Conservation (phyloP, 305 asterid genomes). For the Fraxinus latifolia region DNA sequence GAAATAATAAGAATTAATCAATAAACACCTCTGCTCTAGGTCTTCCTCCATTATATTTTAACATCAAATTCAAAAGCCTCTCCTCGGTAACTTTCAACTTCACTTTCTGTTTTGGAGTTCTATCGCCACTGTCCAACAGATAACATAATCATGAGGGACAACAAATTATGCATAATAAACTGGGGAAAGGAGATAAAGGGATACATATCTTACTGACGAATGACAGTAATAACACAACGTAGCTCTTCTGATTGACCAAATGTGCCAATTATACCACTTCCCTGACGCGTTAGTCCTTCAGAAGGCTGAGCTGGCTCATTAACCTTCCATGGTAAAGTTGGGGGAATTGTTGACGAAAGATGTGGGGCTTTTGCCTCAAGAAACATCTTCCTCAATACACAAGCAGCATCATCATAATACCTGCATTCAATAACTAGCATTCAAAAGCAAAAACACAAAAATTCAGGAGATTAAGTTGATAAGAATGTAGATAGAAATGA, state of each 20-base stretch:
- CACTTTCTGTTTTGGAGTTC: constrained; percentile 99
- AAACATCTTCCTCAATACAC: constrained; percentile 92
- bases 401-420: constrained; percentile 93
- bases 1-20: constrained; percentile 16
- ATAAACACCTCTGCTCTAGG: constrained; percentile 89
- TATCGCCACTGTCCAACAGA: constrained; percentile 78
- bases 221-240: constrained; percentile 84
- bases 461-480: neutral
- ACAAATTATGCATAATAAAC: constrained; percentile 17
- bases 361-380: constrained; percentile 98
- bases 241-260: constrained; percentile 93
- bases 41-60: constrained; percentile 87
- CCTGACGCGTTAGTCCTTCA: constrained; percentile 91
- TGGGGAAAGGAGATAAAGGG: constrained; percentile 8
- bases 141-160: constrained; percentile 19
- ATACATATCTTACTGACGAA: constrained; percentile 75
- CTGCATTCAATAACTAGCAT: constrained; percentile 35
- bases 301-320: constrained; percentile 74
- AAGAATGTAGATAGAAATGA: neutral
- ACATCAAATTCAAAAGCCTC: constrained; percentile 88
- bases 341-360: constrained; percentile 85
- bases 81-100: constrained; percentile 96
- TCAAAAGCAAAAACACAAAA: neutral
- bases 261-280: constrained; percentile 88
- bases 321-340: constrained; percentile 85